phyloP scores from a whole-genome alignment of 805 yeast species.

The Sungouiozyma intestinalis region DNA sequence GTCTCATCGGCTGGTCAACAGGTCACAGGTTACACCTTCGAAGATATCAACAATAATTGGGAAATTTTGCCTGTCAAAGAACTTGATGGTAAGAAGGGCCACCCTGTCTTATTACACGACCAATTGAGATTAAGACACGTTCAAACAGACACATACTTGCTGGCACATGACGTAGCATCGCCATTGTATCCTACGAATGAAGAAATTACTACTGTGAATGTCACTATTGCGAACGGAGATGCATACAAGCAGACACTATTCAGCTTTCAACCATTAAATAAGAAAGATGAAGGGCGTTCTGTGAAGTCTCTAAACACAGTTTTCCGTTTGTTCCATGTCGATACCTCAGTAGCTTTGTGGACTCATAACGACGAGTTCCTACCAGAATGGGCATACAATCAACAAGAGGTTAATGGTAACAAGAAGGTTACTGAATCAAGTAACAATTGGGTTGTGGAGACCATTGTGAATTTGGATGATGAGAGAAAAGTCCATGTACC shows the following conservation, averaged over 20 bases:
- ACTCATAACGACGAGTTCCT: constrained; percentile 72
- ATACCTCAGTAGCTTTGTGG: constrained; percentile 89
- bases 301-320: constrained; percentile 58
- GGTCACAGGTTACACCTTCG: constrained; percentile 58
- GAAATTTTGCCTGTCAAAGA: constrained; percentile 58
- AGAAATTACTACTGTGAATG: constrained; percentile 70
- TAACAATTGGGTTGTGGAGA: constrained; percentile 69
- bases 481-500: constrained; percentile 54
- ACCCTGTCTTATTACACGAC: constrained; percentile 59
- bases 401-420: constrained; percentile 92
- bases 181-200: constrained; percentile 88
- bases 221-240: constrained; percentile 45
- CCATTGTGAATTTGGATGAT: constrained; percentile 55
- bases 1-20: constrained; percentile 91
- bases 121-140: constrained; percentile 71
- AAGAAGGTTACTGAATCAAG: constrained; percentile 60
- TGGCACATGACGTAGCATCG: constrained; percentile 94
- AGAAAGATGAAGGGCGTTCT: constrained; percentile 36
- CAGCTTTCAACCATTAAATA: constrained; percentile 52
- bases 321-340: constrained; percentile 67
- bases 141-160: constrained; percentile 64
- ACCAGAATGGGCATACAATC: constrained; percentile 92
- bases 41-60: constrained; percentile 73
- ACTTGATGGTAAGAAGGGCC: constrained; percentile 32
- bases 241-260: constrained; percentile 69